Conservation (phyloP, 768 basidiomycete species). For the Boletus speciosus region DNA sequence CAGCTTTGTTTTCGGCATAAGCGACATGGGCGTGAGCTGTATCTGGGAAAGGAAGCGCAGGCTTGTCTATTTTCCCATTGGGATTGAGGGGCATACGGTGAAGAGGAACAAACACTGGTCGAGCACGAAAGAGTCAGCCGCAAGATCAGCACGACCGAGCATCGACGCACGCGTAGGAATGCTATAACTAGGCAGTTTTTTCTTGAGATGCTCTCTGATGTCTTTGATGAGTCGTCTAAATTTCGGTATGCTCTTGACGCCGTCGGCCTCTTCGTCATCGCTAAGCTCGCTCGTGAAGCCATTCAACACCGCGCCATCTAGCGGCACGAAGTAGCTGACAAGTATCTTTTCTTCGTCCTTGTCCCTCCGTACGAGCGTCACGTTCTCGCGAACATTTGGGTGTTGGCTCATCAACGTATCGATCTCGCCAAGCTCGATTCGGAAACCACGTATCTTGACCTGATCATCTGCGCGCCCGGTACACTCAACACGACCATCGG, state of each 20-base stretch:
- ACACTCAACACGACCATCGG: constrained; percentile 92
- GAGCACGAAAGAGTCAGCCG: constrained; percentile 1
- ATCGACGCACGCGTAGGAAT: constrained; percentile 75
- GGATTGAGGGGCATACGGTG: constrained; percentile 96
- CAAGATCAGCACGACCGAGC: background rate
- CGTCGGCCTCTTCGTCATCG: constrained; percentile 45
- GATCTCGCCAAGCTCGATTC: constrained; percentile 97
- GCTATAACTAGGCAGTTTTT: constrained; percentile 93
- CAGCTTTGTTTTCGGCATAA: constrained; percentile 38
- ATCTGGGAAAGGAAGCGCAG: constrained; percentile 96
- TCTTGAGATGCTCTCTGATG: constrained; percentile 92
- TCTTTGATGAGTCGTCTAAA: constrained; percentile 89
- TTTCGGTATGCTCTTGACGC: constrained; percentile 74
- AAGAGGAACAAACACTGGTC: constrained; percentile 87
- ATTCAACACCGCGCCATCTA: constrained; percentile 62
- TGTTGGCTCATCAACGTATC: constrained; percentile 95
- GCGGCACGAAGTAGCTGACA: constrained; percentile 94
- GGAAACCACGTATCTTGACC: constrained; percentile 98
- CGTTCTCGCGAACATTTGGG: constrained; percentile 93
- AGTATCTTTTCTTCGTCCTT: constrained; percentile 99
- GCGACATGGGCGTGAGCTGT: constrained; percentile 61
- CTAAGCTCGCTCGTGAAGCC: constrained; percentile 67
- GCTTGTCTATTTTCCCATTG: constrained; percentile 99
- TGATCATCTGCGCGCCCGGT: constrained; percentile 97
- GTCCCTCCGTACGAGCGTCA: constrained; percentile 92